A percentile compares a stretch with the other conserved stretches of the same genome.
Evolutionary conservation across 164 flowering plant genomes (phyloP).

Genomic region (Macadamia integrifolia): DNA sequence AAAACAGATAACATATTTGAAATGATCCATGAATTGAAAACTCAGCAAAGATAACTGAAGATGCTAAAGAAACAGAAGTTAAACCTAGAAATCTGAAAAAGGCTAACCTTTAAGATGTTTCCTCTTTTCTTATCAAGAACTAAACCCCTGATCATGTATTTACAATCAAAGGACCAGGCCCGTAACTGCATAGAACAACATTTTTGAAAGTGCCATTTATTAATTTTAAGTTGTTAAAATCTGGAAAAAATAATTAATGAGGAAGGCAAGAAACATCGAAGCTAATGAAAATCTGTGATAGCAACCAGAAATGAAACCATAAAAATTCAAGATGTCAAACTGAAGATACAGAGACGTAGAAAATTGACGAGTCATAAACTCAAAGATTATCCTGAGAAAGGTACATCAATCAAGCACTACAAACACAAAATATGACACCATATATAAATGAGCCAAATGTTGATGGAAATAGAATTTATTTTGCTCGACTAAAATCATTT

Average conservation of each 20-base stretch:
- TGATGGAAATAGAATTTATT: no score
- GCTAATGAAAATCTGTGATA: background rate
- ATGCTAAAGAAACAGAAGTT: background rate
- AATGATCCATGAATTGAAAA: background rate
- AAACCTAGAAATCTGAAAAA: background rate
- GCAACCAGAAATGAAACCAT: background rate
- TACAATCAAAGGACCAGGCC: constrained; percentile 89
- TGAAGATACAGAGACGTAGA: background rate
- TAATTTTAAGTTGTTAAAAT: background rate
- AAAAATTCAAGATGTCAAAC: background rate
- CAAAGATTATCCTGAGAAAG: no score
- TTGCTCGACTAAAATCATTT: no score
- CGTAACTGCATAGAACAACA: constrained; percentile 52
- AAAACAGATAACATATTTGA: background rate
- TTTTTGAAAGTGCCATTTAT: background rate
- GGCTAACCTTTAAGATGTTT: constrained; percentile 84
- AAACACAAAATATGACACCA: no score
- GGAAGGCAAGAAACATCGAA: background rate
- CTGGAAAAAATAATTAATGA: background rate
- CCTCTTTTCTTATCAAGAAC: constrained; percentile 97
- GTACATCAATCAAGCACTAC: no score
- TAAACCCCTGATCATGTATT: constrained; percentile 95
- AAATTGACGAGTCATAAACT: background rate
- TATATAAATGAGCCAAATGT: no score
- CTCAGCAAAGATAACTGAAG: background rate